Evolutionary conservation across 2,329 filamentous ascomycete species (phyloP).

Genomic region (Lasiodiplodia gonubiensis): DNA sequence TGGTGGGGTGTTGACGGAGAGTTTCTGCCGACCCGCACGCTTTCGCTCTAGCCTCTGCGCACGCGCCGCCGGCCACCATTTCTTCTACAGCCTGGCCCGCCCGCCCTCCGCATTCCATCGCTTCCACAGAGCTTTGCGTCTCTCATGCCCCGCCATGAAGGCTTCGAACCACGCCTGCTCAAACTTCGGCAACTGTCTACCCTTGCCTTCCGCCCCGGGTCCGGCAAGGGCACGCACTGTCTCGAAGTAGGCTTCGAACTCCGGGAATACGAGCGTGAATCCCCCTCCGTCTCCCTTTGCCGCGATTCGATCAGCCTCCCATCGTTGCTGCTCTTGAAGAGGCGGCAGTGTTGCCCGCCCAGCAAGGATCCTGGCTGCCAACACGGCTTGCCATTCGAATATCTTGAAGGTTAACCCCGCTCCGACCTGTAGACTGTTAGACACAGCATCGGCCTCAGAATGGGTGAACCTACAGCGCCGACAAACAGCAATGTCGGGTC

Average conservation of each 20-base stretch:
- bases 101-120: slow-evolving; percentile 53
- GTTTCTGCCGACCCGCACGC: neutral
- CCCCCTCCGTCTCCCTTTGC: slow-evolving; percentile 61
- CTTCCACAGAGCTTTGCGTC: slow-evolving; percentile 64
- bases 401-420: slow-evolving; percentile 70
- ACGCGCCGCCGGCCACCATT: neutral
- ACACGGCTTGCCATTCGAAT: slow-evolving; percentile 71
- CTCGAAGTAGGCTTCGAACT: slow-evolving; percentile 71
- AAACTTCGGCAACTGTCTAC: slow-evolving; percentile 53
- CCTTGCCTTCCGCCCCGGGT: slow-evolving; percentile 47
- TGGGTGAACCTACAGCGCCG: slow-evolving; percentile 55
- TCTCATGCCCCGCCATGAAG: slow-evolving; percentile 62
- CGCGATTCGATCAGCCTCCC: slow-evolving; percentile 63
- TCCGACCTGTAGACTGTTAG: slow-evolving; percentile 37
- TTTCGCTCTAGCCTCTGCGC: neutral
- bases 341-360: slow-evolving; percentile 60
- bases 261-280: slow-evolving; percentile 64
- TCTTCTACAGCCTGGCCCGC: slow-evolving; percentile 17
- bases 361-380: slow-evolving; percentile 64
- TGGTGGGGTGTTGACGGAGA: neutral
- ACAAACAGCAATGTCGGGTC: slow-evolving; percentile 65
- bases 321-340: slow-evolving; percentile 55
- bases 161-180: slow-evolving; percentile 54
- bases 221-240: slow-evolving; percentile 58
- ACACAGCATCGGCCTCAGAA: neutral